phyloP scores from a whole-genome alignment of 2,329 filamentous ascomycete species.

The Cercospora sp. region DNA sequence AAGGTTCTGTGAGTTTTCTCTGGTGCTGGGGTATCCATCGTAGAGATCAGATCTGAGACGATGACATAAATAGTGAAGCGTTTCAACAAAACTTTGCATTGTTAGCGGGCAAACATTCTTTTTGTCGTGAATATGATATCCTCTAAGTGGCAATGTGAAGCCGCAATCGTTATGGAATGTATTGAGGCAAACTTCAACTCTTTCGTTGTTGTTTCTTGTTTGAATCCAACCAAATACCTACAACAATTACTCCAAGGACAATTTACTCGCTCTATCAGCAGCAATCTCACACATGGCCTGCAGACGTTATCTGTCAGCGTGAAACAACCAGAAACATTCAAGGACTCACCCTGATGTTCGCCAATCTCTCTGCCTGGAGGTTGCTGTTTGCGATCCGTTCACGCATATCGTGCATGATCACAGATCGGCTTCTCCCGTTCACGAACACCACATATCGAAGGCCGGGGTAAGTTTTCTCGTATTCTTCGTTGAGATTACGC shows the following conservation, averaged over 20 bases:
- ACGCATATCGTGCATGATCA: slow-evolving; percentile 82
- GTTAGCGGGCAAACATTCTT: neutral
- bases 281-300: slow-evolving; percentile 94
- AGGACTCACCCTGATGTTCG: slow-evolving; percentile 68
- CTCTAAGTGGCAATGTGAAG: neutral
- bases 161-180: neutral
- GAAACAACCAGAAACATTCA: slow-evolving; percentile 10
- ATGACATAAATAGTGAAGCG: neutral
- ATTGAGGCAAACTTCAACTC: neutral
- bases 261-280: slow-evolving; percentile 71
- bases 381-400: slow-evolving; percentile 69
- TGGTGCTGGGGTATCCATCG: neutral
- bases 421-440: slow-evolving; percentile 71
- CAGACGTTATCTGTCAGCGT: slow-evolving; percentile 24
- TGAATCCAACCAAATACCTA: neutral
- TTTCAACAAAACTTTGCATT: neutral
- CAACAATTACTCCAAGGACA: slow-evolving; percentile 37
- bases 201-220: no score
- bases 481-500: slow-evolving; percentile 68
- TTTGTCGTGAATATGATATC: neutral
- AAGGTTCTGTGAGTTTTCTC: no score
- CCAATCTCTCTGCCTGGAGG: slow-evolving; percentile 65
- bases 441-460: slow-evolving; percentile 91
- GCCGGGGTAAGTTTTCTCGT: slow-evolving; percentile 78
- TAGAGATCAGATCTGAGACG: neutral